Evolutionary conservation across 2,329 filamentous ascomycete species (phyloP), one percentile per base, ranked within the genome.

Genomic region (Scytalidium sp.): DNA sequence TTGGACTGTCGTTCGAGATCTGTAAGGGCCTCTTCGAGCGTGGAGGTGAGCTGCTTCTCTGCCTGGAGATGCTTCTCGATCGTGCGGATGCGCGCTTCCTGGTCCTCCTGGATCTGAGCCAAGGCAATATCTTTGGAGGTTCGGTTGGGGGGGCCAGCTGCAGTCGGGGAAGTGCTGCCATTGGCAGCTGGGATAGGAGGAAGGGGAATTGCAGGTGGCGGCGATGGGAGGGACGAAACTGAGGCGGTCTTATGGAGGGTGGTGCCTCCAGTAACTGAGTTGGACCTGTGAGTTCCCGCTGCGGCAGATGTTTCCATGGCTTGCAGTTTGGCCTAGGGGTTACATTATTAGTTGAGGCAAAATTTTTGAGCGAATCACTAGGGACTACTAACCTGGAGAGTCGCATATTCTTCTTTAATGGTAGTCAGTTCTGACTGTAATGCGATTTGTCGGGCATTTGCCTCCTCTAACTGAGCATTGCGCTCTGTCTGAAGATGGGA

Each of bases 1-100:
- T 93, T 95, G 62, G 88, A 91, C 60, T 95, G 91, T 49, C 84
- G 83, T 71, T 99, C 94, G 32, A 99, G 82, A 62, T 99, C 94
- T 2, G 90, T 93, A 23, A 99, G 83, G 6, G 94, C 94, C 71
- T 97, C 93, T 69, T 99, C 94, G 36, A 99, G 80, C 2, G 93
- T 97, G 43, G 90, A 87, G 1, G 93, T 99, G 51, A 99, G 84
- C 68, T 97, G 93, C 67, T 96, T 96, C 76, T 99, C 94, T 3
- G 94, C 94, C 57, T 88, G 87, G 20, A 99, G 80, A 65, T 97
- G 91, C 75, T 97, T 97, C 76, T 99, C 93, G 55, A 99, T 96
- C 6, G 90, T 95, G 52, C 88, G 86, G 65, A 99, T 95, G 56
- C 92, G 91, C 41, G 90, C 88, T 67, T 99, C 94, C 67, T 97